Conservation (phyloP, 768 basidiomycete species). For the Mycena metata region DNA sequence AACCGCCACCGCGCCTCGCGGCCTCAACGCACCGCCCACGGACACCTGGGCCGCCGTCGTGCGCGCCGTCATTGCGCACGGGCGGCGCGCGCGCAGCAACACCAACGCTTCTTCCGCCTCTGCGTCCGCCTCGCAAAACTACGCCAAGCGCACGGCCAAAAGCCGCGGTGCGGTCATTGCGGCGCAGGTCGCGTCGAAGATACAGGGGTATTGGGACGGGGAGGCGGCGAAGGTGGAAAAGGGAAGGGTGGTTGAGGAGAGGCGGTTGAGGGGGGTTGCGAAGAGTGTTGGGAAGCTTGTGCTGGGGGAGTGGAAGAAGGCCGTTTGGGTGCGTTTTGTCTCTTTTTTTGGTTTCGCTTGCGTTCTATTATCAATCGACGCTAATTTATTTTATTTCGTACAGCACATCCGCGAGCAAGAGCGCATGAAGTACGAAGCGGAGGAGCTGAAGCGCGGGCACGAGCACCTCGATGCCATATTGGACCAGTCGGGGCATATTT, state of each 20-base stretch:
- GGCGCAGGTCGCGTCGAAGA: slow-evolving; percentile 71
- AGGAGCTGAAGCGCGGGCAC: slow-evolving; percentile 84
- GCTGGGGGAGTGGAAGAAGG: slow-evolving; percentile 88
- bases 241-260: slow-evolving; percentile 72
- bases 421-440: slow-evolving; percentile 73
- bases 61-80: slow-evolving; percentile 54
- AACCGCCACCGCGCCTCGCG: not conserved
- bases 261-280: slow-evolving; percentile 72
- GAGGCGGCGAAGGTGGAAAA: slow-evolving; percentile 74
- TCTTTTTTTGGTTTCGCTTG: not conserved
- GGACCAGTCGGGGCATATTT: slow-evolving; percentile 87
- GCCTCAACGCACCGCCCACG: slow-evolving; percentile 42
- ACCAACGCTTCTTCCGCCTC: not conserved
- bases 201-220: slow-evolving; percentile 83
- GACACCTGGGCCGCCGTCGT: slow-evolving; percentile 76
- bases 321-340: slow-evolving; percentile 68
- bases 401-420: slow-evolving; percentile 84
- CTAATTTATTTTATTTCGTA: slow-evolving; percentile 6
- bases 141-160: slow-evolving; percentile 42
- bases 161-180: slow-evolving; percentile 55
- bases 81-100: slow-evolving; percentile 12
- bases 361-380: too few relatives aligned
- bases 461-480: slow-evolving; percentile 92
- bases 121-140: slow-evolving; percentile 17
- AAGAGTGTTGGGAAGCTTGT: slow-evolving; percentile 81